Evolutionary conservation across 2,329 filamentous ascomycete species (phyloP).

Genomic region (Incumbomyces delicatus): DNA sequence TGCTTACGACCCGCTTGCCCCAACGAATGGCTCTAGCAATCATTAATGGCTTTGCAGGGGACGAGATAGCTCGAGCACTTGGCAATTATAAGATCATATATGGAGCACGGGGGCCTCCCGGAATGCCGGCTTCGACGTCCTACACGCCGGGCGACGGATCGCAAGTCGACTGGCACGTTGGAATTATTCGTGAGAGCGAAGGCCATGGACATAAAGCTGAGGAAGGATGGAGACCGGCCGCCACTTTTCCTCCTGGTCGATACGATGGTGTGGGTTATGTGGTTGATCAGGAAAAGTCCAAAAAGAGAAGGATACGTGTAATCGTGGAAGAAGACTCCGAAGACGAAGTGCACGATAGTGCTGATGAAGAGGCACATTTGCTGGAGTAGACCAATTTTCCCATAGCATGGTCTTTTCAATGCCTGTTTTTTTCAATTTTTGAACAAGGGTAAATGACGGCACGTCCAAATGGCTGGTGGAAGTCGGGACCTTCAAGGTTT

Average conservation of each 20-base stretch:
- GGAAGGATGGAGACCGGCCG: constrained; percentile 5
- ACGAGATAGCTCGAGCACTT: constrained; percentile 18
- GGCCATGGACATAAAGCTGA: constrained; percentile 9
- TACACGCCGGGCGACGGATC: background rate
- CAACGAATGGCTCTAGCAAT: background rate
- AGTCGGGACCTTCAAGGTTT: no score
- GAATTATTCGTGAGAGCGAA: constrained; percentile 15
- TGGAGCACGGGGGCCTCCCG: constrained; percentile 14
- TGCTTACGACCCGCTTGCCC: no score
- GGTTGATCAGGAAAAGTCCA: background rate
- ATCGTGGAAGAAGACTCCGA: background rate
- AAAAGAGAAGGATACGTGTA: background rate
- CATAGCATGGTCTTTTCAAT: no score
- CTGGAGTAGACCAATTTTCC: background rate
- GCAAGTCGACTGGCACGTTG: constrained; percentile 12
- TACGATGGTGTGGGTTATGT: constrained; percentile 3
- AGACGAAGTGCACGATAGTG: background rate
- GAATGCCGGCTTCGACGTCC: background rate
- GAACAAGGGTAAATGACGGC: no score
- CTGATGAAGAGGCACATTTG: background rate
- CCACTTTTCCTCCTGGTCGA: constrained; percentile 1
- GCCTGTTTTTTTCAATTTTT: no score
- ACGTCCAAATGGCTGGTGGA: no score
- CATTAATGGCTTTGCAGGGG: background rate
- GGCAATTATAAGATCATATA: constrained; percentile 16